These are phyloP conservation scores for Beauveria sp. DNA, from an alignment of 2,329 filamentous ascomycete genomes.

Conservation along the genomic window DNA sequence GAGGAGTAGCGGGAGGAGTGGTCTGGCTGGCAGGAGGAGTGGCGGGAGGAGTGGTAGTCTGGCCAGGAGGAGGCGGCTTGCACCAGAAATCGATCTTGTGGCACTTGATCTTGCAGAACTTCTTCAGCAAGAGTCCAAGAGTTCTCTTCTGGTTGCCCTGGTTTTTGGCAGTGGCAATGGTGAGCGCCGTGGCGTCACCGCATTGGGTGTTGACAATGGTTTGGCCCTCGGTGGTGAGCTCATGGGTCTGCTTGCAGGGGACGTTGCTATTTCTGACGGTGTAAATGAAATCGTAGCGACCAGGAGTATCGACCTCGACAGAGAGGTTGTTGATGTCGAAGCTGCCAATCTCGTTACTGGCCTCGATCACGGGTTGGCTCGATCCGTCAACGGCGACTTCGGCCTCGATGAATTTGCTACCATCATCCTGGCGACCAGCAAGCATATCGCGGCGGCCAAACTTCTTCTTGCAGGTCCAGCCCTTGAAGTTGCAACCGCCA, in stretches of 20 bases:
- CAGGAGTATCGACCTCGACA: constrained; percentile 66
- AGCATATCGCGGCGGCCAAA: constrained; percentile 47
- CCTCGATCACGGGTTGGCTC: constrained; percentile 25
- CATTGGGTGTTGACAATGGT: constrained; percentile 79
- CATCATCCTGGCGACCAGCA: constrained; percentile 42
- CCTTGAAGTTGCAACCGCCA: constrained; percentile 65
- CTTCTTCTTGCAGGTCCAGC: constrained; percentile 60
- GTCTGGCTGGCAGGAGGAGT: background rate
- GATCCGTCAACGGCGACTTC: constrained; percentile 33
- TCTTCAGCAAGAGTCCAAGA: constrained; percentile 37
- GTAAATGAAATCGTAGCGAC: constrained; percentile 79
- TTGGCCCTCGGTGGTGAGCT: constrained; percentile 49
- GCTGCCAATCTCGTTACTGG: constrained; percentile 27
- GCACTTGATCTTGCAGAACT: constrained; percentile 66
- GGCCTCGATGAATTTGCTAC: constrained; percentile 55
- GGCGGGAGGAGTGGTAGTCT: background rate
- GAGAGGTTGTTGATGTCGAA: constrained; percentile 75
- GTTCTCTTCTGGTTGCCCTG: constrained; percentile 36
- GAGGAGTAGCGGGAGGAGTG: background rate
- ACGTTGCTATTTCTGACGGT: constrained; percentile 20
- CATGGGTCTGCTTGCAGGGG: constrained; percentile 71
- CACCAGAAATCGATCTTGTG: constrained; percentile 75
- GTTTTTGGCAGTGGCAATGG: constrained; percentile 51
- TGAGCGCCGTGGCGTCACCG: constrained; percentile 79
- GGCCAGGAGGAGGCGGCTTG: constrained; percentile 22